Evolutionary conservation across 495 filamentous ascomycete species (phyloP).

Genomic region (Lophium mytilinum): DNA sequence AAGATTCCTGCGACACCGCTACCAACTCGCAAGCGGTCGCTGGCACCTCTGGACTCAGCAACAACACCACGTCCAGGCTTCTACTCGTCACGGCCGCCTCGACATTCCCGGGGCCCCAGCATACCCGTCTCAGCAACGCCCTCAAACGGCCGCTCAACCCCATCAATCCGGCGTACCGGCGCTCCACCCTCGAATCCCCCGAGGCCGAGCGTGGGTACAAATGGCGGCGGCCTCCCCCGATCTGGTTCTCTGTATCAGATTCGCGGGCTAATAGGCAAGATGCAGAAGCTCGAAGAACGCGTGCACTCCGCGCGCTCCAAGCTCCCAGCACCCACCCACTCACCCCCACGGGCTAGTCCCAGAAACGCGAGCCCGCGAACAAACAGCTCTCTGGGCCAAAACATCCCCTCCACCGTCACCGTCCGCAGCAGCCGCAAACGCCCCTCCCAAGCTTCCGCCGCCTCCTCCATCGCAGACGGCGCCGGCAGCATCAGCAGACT

Average conservation of each 20-base stretch:
- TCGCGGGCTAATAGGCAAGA: constrained; percentile 85
- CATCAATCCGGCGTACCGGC: constrained; percentile 32
- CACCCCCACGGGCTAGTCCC: constrained; percentile 75
- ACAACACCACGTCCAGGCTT: constrained; percentile 42
- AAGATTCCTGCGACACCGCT: constrained; percentile 34
- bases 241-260: constrained; percentile 90
- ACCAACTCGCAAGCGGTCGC: constrained; percentile 30
- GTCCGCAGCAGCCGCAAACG: constrained; percentile 67
- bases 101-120: constrained; percentile 48
- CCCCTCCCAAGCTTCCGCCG: constrained; percentile 49
- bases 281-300: constrained; percentile 88
- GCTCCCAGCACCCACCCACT: constrained; percentile 68
- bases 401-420: constrained; percentile 67
- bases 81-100: constrained; percentile 25
- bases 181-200: constrained; percentile 26
- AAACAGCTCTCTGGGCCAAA: constrained; percentile 44
- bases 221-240: constrained; percentile 44
- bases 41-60: constrained; percentile 32
- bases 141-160: constrained; percentile 31
- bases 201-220: constrained; percentile 14
- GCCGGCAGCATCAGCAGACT: constrained; percentile 35
- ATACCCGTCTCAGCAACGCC: constrained; percentile 37
- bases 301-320: constrained; percentile 92
- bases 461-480: constrained; percentile 26
- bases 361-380: constrained; percentile 61